These are phyloP conservation scores for Melampsora medusae DNA, from an alignment of 1,284 basidiomycete species.

Conservation along the genomic window DNA sequence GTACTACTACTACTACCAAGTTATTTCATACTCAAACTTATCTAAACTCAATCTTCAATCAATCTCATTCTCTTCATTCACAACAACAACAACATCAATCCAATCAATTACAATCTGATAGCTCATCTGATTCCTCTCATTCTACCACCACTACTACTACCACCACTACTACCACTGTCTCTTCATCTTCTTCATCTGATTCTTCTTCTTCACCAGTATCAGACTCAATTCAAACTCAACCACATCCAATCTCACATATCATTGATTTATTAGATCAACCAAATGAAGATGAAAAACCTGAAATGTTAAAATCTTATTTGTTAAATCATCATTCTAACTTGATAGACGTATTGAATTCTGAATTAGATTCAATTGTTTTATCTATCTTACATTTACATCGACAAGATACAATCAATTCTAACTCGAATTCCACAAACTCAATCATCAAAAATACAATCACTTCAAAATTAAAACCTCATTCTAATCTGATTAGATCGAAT, in stretches of 20 bases:
- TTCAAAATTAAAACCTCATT: background rate
- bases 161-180: no score
- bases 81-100: conserved; percentile 10
- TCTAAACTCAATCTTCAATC: background rate
- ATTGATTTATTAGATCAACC: background rate
- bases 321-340: background rate
- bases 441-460: background rate
- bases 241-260: background rate
- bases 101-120: background rate
- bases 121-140: conserved; percentile 1
- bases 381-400: conserved; percentile 6
- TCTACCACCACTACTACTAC: background rate
- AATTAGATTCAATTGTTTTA: background rate
- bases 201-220: no score
- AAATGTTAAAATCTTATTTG: background rate
- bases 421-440: background rate
- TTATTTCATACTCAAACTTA: background rate
- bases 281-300: conserved; percentile 8
- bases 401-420: background rate
- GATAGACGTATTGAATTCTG: background rate
- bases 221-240: background rate
- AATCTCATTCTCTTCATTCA: background rate
- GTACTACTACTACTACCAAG: no score
- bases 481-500: background rate
- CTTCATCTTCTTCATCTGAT: no score